Evolutionary conservation across 1,284 basidiomycete species (phyloP), one percentile per base, ranked within the genome.

Genomic region (Ustilago trichophora): DNA sequence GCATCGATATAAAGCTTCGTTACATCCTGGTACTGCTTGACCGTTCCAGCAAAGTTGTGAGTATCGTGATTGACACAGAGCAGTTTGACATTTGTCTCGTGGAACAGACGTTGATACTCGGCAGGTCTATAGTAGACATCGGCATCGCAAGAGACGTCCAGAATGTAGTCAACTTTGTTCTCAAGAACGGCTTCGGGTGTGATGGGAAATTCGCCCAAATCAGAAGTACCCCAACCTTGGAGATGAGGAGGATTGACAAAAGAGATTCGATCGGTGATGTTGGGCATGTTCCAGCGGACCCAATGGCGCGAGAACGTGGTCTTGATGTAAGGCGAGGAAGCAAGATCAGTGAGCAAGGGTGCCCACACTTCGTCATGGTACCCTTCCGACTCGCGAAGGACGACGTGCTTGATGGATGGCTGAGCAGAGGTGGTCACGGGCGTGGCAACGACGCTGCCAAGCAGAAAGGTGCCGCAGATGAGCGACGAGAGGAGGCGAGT

Each of bases 301-400:
- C 41, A 33, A 22, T 32, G 27, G 2, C 37, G 47, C 12, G 36
- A 40, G 22, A 41, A 49, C 15, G 47, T 49, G 36, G 47, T 49
- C 6, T 16, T 19, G 29, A 49, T 41, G 31, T 40, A 38, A 7
- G 47, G 47, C 7, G 47, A 49, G 7, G 47, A 18, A 7, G 19
- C 47, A 27, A 49, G 47, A 26, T 49, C 47, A 29, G 27, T 25
- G 16, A 49, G 37, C 29, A 40, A 40, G 19, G 47, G 27, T 12
- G 29, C 37, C 27, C 22, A 33, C 18, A 49, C 47, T 33, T 49
- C 47, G 15, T 49, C 47, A 22, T 49, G 47, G n/a, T 41, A 49
- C 10, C 36, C 36, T 33, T 49, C 36, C 2, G 36, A 33, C 11
- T 49, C 37, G 13, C 37, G 47, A 6, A 49, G 27, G 13, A 49